Percentiles rank a stretch among this genome's conserved stretches.
Evolutionary conservation across 768 basidiomycete genomes (phyloP).

Genomic region (Saitozyma sp.): DNA sequence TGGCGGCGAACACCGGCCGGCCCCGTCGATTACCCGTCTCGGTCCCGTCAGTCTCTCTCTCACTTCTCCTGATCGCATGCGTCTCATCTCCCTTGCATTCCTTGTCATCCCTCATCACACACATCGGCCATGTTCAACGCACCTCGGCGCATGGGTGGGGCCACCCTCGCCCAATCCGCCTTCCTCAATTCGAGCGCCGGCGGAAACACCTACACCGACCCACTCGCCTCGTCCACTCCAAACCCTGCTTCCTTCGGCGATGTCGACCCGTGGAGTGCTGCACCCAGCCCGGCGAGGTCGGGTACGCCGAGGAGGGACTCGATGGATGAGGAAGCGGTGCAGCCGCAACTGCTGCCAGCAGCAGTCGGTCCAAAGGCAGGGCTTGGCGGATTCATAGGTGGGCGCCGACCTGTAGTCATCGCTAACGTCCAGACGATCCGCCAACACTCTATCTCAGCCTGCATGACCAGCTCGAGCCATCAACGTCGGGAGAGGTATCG

Average conservation of each 20-base stretch:
- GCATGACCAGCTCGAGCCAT: constrained; percentile 71
- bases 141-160: constrained; percentile 24
- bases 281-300: constrained; percentile 39
- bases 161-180: constrained; percentile 27
- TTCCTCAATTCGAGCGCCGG: constrained; percentile 22
- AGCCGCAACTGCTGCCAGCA: not conserved
- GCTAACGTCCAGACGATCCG: constrained; percentile 65
- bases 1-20: too few relatives aligned
- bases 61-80: not conserved
- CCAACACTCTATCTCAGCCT: constrained; percentile 74
- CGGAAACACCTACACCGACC: constrained; percentile 28
- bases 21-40: too few relatives aligned
- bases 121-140: constrained; percentile 42
- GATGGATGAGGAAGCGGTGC: not conserved
- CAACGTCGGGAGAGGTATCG: constrained; percentile 71
- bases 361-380: not conserved
- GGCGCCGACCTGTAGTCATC: not conserved
- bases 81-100: not conserved
- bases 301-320: constrained; percentile 31
- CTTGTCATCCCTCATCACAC: not conserved
- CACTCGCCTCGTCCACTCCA: constrained; percentile 36
- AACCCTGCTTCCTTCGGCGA: constrained; percentile 36
- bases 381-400: not conserved
- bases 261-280: constrained; percentile 52
- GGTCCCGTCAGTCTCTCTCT: not conserved